These are phyloP conservation scores for Vishniacozyma victoriae DNA, from an alignment of 768 basidiomycete species.

Conservation along the genomic window DNA sequence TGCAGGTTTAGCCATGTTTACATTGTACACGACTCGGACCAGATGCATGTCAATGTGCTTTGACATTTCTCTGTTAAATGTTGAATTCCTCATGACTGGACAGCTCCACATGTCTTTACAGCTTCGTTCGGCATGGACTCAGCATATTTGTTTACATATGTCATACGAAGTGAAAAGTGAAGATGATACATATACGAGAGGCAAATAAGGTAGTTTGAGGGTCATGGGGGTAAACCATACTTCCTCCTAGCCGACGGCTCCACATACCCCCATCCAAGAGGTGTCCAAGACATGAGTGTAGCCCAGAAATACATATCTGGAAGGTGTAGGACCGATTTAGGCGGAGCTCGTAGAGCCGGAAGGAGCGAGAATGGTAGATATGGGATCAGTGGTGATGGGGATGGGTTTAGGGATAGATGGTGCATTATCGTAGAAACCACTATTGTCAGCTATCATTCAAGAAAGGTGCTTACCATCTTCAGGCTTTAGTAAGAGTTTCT, in stretches of 20 bases:
- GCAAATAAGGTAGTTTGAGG: too few species aligned
- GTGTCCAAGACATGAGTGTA: constrained; percentile 21
- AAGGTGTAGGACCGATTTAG: constrained; percentile 20
- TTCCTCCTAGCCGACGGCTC: constrained; percentile 35
- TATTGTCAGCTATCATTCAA: background rate
- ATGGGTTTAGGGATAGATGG: constrained; percentile 27
- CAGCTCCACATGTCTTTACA: too few species aligned
- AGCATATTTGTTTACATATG: too few species aligned
- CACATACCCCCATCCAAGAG: constrained; percentile 28
- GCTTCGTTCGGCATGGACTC: too few species aligned
- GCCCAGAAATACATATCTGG: constrained; percentile 27
- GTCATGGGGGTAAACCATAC: too few species aligned
- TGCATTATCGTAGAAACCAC: constrained; percentile 29
- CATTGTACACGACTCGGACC: too few species aligned
- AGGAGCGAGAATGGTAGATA: constrained; percentile 31
- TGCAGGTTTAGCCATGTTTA: too few species aligned
- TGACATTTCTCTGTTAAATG: too few species aligned
- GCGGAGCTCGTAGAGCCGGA: constrained; percentile 14
- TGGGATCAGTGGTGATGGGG: constrained; percentile 29
- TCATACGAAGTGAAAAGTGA: too few species aligned
- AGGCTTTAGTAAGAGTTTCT: constrained; percentile 22
- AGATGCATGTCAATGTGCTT: too few species aligned
- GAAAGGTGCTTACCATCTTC: constrained; percentile 17
- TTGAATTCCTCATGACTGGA: too few species aligned
- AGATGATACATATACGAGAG: too few species aligned